phyloP scores from a whole-genome alignment of 2,329 filamentous ascomycete genomes.

The Claviceps sorghi region DNA sequence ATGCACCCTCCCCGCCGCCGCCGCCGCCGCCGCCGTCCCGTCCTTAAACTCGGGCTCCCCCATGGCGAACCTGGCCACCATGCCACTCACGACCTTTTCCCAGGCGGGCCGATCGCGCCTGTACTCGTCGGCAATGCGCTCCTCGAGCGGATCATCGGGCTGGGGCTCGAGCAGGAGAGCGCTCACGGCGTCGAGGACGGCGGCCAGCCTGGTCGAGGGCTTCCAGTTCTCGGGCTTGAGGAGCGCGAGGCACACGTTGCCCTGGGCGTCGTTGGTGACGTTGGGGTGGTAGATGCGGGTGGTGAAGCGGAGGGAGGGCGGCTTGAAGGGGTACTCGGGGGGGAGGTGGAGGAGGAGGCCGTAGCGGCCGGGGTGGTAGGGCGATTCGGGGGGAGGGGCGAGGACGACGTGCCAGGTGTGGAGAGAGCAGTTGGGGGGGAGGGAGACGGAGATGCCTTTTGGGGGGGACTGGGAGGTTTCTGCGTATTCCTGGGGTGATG shows the following conservation, averaged over 20 bases:
- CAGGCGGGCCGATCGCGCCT: constrained; percentile 52
- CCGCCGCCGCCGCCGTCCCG: not conserved
- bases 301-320: constrained; percentile 61
- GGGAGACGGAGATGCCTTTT: constrained; percentile 29
- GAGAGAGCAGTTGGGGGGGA: constrained; percentile 32
- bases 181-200: constrained; percentile 64
- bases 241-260: constrained; percentile 72
- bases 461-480: constrained; percentile 35
- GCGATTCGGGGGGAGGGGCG: constrained; percentile 26
- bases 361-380: constrained; percentile 56
- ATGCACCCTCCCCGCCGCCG: not conserved
- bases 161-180: constrained; percentile 66
- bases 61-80: constrained; percentile 59
- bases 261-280: constrained; percentile 72
- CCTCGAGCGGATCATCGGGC: constrained; percentile 80
- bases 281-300: constrained; percentile 96
- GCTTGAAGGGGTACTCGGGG: constrained; percentile 77
- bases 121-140: constrained; percentile 73
- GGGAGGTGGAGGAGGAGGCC: constrained; percentile 59
- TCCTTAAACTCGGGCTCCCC: constrained; percentile 21
- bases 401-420: constrained; percentile 38
- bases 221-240: constrained; percentile 86
- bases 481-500: constrained; percentile 31
- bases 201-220: constrained; percentile 61
- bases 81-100: constrained; percentile 59